Percentiles rank a stretch among this genome's conserved stretches.
Evolutionary conservation across 208 protist species (phyloP).

Genomic region (Trypanosoma avium): DNA sequence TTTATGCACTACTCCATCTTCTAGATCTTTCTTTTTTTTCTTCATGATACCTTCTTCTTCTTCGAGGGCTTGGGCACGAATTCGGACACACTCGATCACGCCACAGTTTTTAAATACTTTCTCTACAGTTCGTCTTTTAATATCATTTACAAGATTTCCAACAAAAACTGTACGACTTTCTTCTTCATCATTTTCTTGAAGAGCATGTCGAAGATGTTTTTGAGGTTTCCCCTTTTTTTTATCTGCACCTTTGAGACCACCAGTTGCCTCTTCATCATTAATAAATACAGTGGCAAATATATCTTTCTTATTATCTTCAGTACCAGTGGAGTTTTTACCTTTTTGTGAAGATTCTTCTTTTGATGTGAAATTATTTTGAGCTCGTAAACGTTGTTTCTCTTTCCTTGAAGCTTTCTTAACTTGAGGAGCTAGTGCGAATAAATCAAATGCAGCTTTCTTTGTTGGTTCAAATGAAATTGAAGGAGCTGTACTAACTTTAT

Average conservation of each 20-base stretch:
- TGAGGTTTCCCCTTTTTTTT: constrained; percentile 28
- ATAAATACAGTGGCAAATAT: constrained; percentile 58
- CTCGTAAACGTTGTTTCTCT: constrained; percentile 60
- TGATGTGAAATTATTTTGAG: constrained; percentile 23
- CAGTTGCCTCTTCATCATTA: constrained; percentile 31
- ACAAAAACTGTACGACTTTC: constrained; percentile 89
- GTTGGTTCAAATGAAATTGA: constrained; percentile 47
- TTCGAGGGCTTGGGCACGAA: constrained; percentile 79
- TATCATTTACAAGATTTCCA: constrained; percentile 88
- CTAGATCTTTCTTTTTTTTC: not conserved
- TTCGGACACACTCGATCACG: constrained; percentile 68
- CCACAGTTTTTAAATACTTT: constrained; percentile 84
- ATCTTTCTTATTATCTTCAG: not conserved
- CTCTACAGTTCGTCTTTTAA: constrained; percentile 59
- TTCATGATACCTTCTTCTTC: not conserved
- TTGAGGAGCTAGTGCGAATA: constrained; percentile 82
- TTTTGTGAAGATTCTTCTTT: too few species aligned
- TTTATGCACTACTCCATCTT: too few species aligned
- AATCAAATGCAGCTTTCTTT: constrained; percentile 67
- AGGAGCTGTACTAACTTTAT: not conserved
- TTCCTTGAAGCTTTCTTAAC: constrained; percentile 82
- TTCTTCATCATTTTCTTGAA: constrained; percentile 84
- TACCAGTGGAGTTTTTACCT: too few species aligned
- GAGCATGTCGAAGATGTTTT: constrained; percentile 69
- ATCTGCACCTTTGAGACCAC: constrained; percentile 24